phyloP scores from a whole-genome alignment of 2,329 filamentous ascomycete species.

The Drechslerella dactyloides region DNA sequence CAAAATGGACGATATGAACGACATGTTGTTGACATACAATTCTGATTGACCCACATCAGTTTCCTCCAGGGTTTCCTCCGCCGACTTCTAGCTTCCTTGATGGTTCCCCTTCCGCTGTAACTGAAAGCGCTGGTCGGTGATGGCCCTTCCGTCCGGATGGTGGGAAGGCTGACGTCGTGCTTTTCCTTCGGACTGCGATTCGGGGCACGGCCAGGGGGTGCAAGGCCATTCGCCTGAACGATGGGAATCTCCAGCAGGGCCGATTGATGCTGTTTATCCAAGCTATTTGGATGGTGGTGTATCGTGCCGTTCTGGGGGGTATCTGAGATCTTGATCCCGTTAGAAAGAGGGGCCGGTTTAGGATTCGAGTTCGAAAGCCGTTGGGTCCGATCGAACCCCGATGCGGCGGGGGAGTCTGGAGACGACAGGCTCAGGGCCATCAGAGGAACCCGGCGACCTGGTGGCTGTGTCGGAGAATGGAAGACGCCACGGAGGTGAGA shows the following conservation, averaged over 20 bases:
- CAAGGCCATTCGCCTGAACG: conserved; percentile 9
- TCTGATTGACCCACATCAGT: conserved; percentile 96
- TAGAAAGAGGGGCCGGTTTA: conserved; percentile 37
- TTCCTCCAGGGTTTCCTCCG: conserved; percentile 76
- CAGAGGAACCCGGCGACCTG: conserved; percentile 28
- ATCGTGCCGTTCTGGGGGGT: conserved; percentile 23
- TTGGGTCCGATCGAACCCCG: conserved; percentile 43
- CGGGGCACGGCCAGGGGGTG: conserved; percentile 17
- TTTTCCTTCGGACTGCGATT: conserved; percentile 44
- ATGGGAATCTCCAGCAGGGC: conserved; percentile 40
- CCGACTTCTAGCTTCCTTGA: conserved; percentile 41
- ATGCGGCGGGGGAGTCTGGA: conserved; percentile 39
- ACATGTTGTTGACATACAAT: conserved; percentile 67
- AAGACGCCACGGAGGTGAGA: conserved; percentile 30
- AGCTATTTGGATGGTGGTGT: conserved; percentile 32
- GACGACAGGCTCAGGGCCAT: conserved; percentile 45
- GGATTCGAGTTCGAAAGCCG: conserved; percentile 42
- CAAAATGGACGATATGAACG: not conserved
- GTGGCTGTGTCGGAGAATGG: conserved; percentile 24
- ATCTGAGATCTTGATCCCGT: conserved; percentile 37
- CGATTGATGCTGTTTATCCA: conserved; percentile 6
- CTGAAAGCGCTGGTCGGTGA: conserved; percentile 36
- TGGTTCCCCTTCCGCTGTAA: conserved; percentile 42
- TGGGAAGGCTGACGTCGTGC: conserved; percentile 33
- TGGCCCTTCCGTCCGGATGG: conserved; percentile 39